phyloP scores from a whole-genome alignment of 2,329 filamentous ascomycete genomes.

The Aspergillus candidus region DNA sequence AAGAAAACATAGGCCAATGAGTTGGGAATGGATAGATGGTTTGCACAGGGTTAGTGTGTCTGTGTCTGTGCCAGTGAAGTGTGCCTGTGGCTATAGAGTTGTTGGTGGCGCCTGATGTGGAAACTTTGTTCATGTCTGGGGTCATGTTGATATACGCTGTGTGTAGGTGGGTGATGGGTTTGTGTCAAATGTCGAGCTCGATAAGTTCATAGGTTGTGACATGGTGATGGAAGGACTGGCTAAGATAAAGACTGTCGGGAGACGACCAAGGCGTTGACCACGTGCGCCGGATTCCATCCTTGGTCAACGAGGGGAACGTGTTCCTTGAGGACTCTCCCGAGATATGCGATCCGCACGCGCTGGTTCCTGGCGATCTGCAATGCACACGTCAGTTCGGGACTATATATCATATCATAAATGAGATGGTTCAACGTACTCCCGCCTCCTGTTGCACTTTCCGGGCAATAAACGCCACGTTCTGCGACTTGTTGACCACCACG shows the following conservation, averaged over 20 bases:
- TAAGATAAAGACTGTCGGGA: slow-evolving; percentile 13
- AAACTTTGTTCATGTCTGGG: too few relatives aligned
- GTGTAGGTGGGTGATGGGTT: too few relatives aligned
- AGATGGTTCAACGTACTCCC: slow-evolving; percentile 47
- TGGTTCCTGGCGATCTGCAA: slow-evolving; percentile 52
- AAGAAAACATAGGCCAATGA: too few relatives aligned
- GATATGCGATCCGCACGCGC: slow-evolving; percentile 66
- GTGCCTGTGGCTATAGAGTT: too few relatives aligned
- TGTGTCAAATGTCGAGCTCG: too few relatives aligned
- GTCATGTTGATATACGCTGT: too few relatives aligned
- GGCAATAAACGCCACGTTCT: slow-evolving; percentile 60
- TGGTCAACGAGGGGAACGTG: slow-evolving; percentile 58
- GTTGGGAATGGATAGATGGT: too few relatives aligned
- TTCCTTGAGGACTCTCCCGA: slow-evolving; percentile 74
- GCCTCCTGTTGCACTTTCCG: slow-evolving; percentile 59
- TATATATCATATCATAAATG: not conserved
- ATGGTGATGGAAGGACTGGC: not conserved
- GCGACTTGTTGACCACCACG: slow-evolving; percentile 52
- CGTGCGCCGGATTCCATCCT: slow-evolving; percentile 68
- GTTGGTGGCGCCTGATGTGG: too few relatives aligned
- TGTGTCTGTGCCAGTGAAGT: too few relatives aligned
- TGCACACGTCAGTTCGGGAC: slow-evolving; percentile 3
- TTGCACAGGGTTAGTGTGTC: too few relatives aligned
- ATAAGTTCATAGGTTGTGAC: not conserved
- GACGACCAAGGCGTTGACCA: slow-evolving; percentile 70